These are phyloP conservation scores for Diddensiella transvaalensis DNA, from an alignment of 805 yeast species.

Conservation along the genomic window DNA sequence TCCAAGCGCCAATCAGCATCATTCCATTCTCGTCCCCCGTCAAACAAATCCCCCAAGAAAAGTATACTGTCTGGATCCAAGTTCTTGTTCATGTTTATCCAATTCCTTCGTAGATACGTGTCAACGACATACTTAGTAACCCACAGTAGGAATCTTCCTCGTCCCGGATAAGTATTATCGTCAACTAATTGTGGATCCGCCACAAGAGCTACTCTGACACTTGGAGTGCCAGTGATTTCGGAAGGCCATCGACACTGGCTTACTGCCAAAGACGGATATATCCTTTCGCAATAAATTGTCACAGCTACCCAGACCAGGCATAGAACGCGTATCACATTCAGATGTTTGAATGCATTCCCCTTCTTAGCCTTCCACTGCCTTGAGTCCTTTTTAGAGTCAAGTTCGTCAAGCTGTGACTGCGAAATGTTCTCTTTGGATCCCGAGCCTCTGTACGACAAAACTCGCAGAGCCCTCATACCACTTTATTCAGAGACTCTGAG, in stretches of 20 bases:
- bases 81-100: conserved; percentile 51
- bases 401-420: no score
- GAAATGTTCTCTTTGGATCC: no score
- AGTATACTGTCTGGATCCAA: conserved; percentile 73
- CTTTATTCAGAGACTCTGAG: not conserved
- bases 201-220: conserved; percentile 46
- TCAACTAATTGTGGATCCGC: conserved; percentile 98
- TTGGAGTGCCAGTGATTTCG: conserved; percentile 2
- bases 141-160: conserved; percentile 48
- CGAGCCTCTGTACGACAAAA: conserved; percentile 5
- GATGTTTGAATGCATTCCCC: not conserved
- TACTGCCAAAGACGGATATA: conserved; percentile 45
- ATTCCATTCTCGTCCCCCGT: conserved; percentile 90
- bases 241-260: conserved; percentile 54
- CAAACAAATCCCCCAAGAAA: conserved; percentile 88
- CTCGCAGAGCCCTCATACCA: conserved; percentile 2
- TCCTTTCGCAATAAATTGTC: conserved; percentile 53
- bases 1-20: conserved; percentile 67
- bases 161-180: conserved; percentile 76
- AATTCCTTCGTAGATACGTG: conserved; percentile 73
- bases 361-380: no score
- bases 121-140: conserved; percentile 66
- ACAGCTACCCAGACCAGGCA: conserved; percentile 40
- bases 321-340: conserved; percentile 19
- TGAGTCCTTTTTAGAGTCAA: no score